Base-by-base conservation (phyloP, 805 yeast genomes). In the Candida loeiensis region DNA sequence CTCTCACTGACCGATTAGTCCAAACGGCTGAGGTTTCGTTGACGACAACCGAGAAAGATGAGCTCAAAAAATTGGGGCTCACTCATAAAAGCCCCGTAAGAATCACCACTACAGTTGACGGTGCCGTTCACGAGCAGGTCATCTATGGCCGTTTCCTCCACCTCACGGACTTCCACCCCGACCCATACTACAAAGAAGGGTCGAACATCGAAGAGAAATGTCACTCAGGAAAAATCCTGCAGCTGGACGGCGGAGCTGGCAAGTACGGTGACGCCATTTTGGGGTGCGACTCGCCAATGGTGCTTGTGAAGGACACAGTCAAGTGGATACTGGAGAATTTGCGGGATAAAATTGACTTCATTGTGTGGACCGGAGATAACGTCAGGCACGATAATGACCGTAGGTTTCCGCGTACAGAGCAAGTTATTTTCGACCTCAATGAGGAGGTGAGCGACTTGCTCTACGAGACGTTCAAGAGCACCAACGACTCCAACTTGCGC, bases 341-440 rank as follows among this genome's bases (percentile, higher is more conserved):
- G 44, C 76, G 70, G 45, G 93, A 85, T 58, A 79, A 86, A 48
- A 80, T 87, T 36, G 96, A 87, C 58, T 87, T 87, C 60, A 81
- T 87, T 9, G 74, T 87, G 11, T 87, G 95, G 95, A 86, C 95
- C 0, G 96, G 96, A 22, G 96, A 87, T 61, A 87, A 86, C 51
- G 77, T 85, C 34, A 71, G 95, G 41, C 95, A 86, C 58, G 95
- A 86, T 58, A 84, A 82, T 51, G 95, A 86, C 61, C 68, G 95
- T 55, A 56, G 58, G 15, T 63, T 64, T 52, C 96, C 95, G 2
- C 74, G 96, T 65, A 77, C 85, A 1, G 95, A 86, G 53, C 53
- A 55, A 43, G 77, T 80, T 41, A 87, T 87, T 34, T 77, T 85
- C 46, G 82, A 80, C 9, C 72, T 81, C 77, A 86, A 86, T 55